Evolutionary conservation across 202 grass and related monocot species (phyloP), one percentile per base, ranked within the genome.

Genomic region (Panicum virgatum): DNA sequence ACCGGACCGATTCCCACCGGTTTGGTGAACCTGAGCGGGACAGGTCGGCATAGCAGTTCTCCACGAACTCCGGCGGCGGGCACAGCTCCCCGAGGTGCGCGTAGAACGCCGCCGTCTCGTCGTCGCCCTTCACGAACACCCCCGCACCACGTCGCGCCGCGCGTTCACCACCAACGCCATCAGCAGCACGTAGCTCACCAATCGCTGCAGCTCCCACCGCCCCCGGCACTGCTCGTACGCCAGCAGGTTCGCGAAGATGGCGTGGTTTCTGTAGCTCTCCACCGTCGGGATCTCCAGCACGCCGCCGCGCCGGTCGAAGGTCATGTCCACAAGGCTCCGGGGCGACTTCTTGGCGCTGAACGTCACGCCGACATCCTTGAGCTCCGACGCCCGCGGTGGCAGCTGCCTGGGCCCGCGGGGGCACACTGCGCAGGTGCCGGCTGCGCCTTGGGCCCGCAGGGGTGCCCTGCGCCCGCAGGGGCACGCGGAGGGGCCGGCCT

Each of bases 161-260:
- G 65, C 68, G 45, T 72, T 74, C 7, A 70, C 89, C 26, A 93
- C 61, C 2, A 80, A 77, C 58, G 80, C 75, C 82, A 85, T 82
- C 2, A 93, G 89, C 38, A 90, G 58, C 71, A 91, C 91, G 86
- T 90, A 91, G 74, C 88, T 90, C 34, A 79, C 77, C 32, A 91
- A 60, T 5, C 86, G 82, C 74, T 90, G 84, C 74, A 59, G 63
- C 69, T 84, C 82, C 73, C 78, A 79, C 76, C 69, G 42, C 0
- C 78, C 86, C 12, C 85, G 69, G 71, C 81, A 91, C 86, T 94
- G 91, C 81, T 94, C 91, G 62, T 88, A 91, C 2, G 88, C 91
- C 0, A 91, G 78, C 9, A 93, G 77, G 70, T 91, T 88, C 4
- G 85, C 88, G 51, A 91, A 83, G 19, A 75, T 54, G 15, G 65